Base-by-base conservation (phyloP, 2,329 filamentous ascomycete genomes). In the Curvularia hawaiiensis region DNA sequence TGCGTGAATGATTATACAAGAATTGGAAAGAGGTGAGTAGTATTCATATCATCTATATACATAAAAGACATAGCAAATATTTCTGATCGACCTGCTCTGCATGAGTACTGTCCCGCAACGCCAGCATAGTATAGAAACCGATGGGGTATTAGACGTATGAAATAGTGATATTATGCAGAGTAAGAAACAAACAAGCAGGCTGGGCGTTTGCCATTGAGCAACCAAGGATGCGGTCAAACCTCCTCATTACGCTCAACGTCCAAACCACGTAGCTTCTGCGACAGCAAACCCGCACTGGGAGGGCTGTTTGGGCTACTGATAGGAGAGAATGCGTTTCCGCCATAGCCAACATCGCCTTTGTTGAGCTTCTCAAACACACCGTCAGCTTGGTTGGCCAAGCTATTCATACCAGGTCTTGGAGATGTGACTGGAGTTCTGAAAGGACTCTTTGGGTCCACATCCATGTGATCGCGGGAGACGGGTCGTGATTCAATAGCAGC, bases 261-360 rank as follows among this genome's bases (percentile, higher is more conserved):
- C 6, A 91, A 77, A 6, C 85, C 84, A 62, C 86, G 83, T 44
- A 94, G 77, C 55, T 87, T 83, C 71, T 86, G 86, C 11, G 90
- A 90, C 16, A 95, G 78, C 16, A 95, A 75, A 3, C 90, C 85
- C 66, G 91, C 88, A 4, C 84, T 81, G 82, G 38, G 88, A 84
- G 68, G 90, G 88, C 35, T 87, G 83, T 20, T 59, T n/a, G 66
- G 56, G n/a, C 66, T 66, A 22, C 61, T 52, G 9, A 71, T 35
- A n/a, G 69, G 67, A 33, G 66, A 66, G 53, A 73, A 75, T 16
- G 70, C 72, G 41, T 74, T 74, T 7, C 71, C 69, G 11, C 71
- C 80, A 54, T 77, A 77, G n/a, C 76, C 75, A 31, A 75, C 74
- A 59, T 91, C 87, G 6, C 86, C 87, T 70, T 84, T 89, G 66